Evolutionary conservation across 108 stramenopile species (phyloP), one percentile per base, ranked within the genome.

Genomic region (Conticribra guillardii): DNA sequence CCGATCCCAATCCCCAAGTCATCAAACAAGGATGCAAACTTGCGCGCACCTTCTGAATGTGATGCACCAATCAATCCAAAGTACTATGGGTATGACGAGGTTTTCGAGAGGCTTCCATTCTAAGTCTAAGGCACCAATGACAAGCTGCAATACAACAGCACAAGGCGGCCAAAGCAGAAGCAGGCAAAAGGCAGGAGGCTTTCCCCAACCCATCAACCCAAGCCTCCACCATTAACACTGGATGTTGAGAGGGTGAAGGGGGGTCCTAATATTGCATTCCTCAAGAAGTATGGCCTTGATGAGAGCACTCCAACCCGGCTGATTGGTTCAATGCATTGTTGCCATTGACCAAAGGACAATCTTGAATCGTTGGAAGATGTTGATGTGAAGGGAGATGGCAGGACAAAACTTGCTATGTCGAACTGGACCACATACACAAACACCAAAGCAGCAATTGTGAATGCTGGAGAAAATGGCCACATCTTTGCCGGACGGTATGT

Each of bases 41-140:
- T 56, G 30, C 66, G 66, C 14, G 53, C 66, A 23, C 66, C 66
- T 24, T 55, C 66, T 21, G 66, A 67, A 51, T 37, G 54, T 27
- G 66, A 67, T 67, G 66, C 28, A 11, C 2, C 53, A 4, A 8
- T 54, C 18, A 67, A 54, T 3, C 65, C 65, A 4, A 67, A 67
- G 65, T n/a, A n/a, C n/a, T 54, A 29, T 7, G 52, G 52, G 15
- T 54, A 32, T 22, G 56, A 31, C 26, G 57, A 67, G 16, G 18
- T 37, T 2, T 67, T 55, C 15, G 54, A 34, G 28, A 53, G 66
- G 9, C n/a, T 30, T 14, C 57, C 66, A 14, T 67, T n/a, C n/a
- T n/a, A n/a, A n/a, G n/a, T 67, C 29, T 17, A 51, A 18, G 66
- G 66, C 17, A 67, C 66, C 7, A 67, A 53, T 17, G 57, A 54